phyloP scores from a whole-genome alignment of 768 basidiomycete genomes.

The Leccinellum rugosiceps region DNA sequence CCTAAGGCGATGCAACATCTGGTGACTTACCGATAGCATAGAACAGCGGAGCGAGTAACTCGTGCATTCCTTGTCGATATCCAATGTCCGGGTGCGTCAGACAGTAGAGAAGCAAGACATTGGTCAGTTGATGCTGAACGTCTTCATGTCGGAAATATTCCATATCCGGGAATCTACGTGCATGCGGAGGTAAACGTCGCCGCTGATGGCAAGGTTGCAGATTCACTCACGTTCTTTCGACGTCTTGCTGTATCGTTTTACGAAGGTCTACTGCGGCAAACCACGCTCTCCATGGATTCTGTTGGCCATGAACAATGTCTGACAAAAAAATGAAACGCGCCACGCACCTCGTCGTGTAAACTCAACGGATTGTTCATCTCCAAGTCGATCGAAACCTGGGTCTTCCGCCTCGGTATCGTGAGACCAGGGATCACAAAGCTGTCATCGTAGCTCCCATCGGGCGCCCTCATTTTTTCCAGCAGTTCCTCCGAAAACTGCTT shows the following conservation, averaged over 20 bases:
- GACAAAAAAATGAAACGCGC: background rate
- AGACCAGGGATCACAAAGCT: constrained; percentile 58
- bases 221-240: constrained; percentile 82
- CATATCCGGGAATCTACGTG: constrained; percentile 92
- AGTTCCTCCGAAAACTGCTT: constrained; percentile 56
- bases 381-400: constrained; percentile 41
- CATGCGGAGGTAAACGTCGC: background rate
- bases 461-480: constrained; percentile 71
- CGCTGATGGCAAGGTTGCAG: constrained; percentile 1
- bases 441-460: constrained; percentile 81
- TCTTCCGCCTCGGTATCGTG: constrained; percentile 31
- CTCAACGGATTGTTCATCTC: constrained; percentile 80
- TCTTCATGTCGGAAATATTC: constrained; percentile 77
- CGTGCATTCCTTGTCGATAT: constrained; percentile 99
- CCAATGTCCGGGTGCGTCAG: constrained; percentile 77
- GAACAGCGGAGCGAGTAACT: constrained; percentile 85
- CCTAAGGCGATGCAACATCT: background rate
- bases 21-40: constrained; percentile 46
- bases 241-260: constrained; percentile 89
- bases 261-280: constrained; percentile 86
- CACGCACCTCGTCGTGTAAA: constrained; percentile 65
- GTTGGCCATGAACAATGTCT: background rate
- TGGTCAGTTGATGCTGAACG: constrained; percentile 77
- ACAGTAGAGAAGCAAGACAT: constrained; percentile 84
- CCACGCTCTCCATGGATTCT: constrained; percentile 97